A percentile compares a stretch with the other conserved stretches of the same genome.
These are phyloP conservation scores for Malassezia japonica DNA, from an alignment of 1,284 basidiomycete species.

Conservation along the genomic window DNA sequence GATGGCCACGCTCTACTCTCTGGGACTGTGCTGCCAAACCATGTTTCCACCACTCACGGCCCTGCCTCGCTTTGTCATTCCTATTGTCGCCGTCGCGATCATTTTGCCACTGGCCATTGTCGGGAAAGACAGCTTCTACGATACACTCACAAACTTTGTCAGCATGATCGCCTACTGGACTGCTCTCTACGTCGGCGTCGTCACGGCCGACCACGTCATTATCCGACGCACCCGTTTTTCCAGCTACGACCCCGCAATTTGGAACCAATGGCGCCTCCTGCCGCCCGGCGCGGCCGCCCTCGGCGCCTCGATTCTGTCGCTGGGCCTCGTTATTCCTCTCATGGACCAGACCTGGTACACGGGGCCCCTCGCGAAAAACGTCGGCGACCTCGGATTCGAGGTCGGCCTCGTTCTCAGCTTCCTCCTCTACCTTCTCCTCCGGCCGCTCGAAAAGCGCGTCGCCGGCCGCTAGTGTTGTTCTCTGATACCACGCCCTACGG, in stretches of 20 bases:
- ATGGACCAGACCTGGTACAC: conserved; percentile 45
- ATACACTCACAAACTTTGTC: conserved; percentile 54
- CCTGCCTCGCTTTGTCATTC: conserved; percentile 78
- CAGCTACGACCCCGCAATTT: conserved; percentile 57
- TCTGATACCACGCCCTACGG: not conserved
- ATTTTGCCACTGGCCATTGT: conserved; percentile 58
- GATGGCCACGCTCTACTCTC: conserved; percentile 58
- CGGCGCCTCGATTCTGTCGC: conserved; percentile 25
- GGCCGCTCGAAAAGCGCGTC: conserved; percentile 37
- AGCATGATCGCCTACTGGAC: conserved; percentile 61
- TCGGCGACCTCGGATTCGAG: conserved; percentile 49
- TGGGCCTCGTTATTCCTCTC: conserved; percentile 41
- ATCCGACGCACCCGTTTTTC: conserved; percentile 52
- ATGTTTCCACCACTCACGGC: conserved; percentile 64
- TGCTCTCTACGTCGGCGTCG: conserved; percentile 57
- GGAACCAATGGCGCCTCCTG: conserved; percentile 54
- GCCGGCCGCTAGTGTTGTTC: conserved; percentile 6
- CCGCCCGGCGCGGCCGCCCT: conserved; percentile 56
- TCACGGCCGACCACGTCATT: conserved; percentile 57
- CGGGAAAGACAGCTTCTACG: conserved; percentile 58
- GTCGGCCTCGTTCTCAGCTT: conserved; percentile 41
- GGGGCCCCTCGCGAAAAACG: conserved; percentile 35
- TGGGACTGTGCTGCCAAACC: conserved; percentile 34
- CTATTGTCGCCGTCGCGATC: conserved; percentile 67
- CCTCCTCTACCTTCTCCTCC: conserved; percentile 37